These are phyloP conservation scores for Akanthomyces dipterigenus DNA, from an alignment of 2,329 filamentous ascomycete species.

Conservation along the genomic window DNA sequence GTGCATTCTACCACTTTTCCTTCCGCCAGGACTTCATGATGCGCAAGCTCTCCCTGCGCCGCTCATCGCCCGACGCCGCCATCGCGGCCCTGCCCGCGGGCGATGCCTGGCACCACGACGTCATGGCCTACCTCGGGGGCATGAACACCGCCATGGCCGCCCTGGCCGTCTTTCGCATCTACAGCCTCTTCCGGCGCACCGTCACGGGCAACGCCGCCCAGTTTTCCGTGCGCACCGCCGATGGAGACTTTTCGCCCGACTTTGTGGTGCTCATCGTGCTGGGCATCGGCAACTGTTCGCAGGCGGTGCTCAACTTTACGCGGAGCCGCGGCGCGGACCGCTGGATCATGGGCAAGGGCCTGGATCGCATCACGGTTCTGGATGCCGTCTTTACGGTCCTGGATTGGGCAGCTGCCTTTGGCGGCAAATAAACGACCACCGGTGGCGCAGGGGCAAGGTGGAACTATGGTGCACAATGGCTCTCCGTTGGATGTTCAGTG, in stretches of 20 bases:
- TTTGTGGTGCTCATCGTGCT: slow-evolving; percentile 18
- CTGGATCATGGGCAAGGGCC: slow-evolving; percentile 23
- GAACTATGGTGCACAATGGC: too few relatives aligned
- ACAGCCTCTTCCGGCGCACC: background rate
- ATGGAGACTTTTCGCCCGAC: slow-evolving; percentile 16
- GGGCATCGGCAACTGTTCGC: slow-evolving; percentile 20
- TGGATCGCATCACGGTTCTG: slow-evolving; percentile 20
- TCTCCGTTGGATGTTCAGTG: background rate
- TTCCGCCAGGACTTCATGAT: background rate
- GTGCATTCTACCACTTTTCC: background rate
- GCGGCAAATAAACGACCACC: background rate
- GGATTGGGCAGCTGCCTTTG: slow-evolving; percentile 12
- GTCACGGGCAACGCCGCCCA: background rate
- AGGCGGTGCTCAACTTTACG: slow-evolving; percentile 20
- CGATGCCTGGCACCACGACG: slow-evolving; percentile 6
- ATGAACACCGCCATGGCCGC: background rate
- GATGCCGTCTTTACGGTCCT: slow-evolving; percentile 19
- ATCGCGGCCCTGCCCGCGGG: background rate
- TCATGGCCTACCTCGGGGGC: background rate
- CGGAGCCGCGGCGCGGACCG: slow-evolving; percentile 13
- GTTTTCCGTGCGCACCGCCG: slow-evolving; percentile 12
- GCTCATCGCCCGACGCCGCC: background rate
- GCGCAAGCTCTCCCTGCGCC: background rate
- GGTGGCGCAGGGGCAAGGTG: too few relatives aligned
- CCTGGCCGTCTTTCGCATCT: slow-evolving; percentile 1